Evolutionary conservation across 2,329 filamentous ascomycete genomes (phyloP).

Genomic region (Colletotrichum lindemuthianum): DNA sequence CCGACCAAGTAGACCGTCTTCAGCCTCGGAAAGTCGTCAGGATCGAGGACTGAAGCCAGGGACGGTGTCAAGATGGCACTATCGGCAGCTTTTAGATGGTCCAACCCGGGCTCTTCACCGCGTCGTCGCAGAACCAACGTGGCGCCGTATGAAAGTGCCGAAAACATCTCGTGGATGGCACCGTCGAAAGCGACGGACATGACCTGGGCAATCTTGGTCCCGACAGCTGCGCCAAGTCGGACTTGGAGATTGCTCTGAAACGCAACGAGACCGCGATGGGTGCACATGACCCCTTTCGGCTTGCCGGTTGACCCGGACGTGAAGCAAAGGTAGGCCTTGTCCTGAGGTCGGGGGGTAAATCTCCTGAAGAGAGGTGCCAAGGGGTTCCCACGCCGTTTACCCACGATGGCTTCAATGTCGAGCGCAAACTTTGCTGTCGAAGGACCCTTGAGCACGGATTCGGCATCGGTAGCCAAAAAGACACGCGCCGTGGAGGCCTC

Average conservation of each 20-base stretch:
- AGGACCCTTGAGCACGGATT: neutral
- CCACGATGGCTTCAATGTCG: neutral
- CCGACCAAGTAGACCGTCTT: conserved; percentile 49
- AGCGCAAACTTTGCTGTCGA: neutral
- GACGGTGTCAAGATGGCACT: conserved; percentile 52
- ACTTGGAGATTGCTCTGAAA: neutral
- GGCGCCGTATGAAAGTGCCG: conserved; percentile 50
- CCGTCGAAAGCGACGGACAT: conserved; percentile 56
- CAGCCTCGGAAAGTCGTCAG: conserved; percentile 44
- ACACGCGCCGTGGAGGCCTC: conserved; percentile 38
- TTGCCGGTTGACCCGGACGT: conserved; percentile 56
- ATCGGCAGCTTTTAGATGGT: conserved; percentile 43
- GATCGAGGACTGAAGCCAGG: conserved; percentile 44
- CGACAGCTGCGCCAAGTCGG: neutral
- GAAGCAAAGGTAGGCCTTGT: conserved; percentile 52
- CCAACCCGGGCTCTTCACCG: conserved; percentile 40
- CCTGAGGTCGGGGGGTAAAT: neutral
- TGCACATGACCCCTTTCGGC: conserved; percentile 53
- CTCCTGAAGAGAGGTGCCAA: neutral
- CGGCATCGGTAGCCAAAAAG: conserved; percentile 39
- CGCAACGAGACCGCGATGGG: conserved; percentile 39
- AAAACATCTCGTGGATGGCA: conserved; percentile 53
- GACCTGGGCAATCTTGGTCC: conserved; percentile 46
- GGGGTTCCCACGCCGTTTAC: neutral
- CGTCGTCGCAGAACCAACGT: conserved; percentile 46